These are phyloP conservation scores for Kwoniella bestiolae DNA, from an alignment of 768 basidiomycete genomes.

Conservation along the genomic window DNA sequence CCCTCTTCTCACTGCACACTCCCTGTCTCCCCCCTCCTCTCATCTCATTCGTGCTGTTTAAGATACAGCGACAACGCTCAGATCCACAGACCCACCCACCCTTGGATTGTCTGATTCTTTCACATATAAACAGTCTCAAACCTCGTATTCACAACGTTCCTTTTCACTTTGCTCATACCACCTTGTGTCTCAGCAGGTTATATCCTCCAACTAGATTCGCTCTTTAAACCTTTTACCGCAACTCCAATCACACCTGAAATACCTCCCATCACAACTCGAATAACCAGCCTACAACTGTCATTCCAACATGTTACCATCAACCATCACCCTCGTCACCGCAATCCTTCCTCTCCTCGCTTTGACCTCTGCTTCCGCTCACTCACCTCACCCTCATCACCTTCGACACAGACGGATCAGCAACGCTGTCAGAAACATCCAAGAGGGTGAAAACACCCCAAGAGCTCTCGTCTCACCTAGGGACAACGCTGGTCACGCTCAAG, in stretches of 20 bases:
- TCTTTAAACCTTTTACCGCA: neutral
- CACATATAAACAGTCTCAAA: neutral
- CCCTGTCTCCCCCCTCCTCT: neutral
- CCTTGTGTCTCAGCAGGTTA: too few relatives aligned
- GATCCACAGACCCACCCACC: too few relatives aligned
- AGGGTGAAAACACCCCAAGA: conserved; percentile 11
- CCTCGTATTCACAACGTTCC: neutral
- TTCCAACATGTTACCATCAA: conserved; percentile 13
- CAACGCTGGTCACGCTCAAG: conserved; percentile 41
- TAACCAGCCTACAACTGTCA: neutral
- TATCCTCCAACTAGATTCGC: conserved; percentile 9
- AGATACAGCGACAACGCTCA: too few relatives aligned
- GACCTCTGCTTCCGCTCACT: conserved; percentile 19
- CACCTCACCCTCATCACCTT: conserved; percentile 27
- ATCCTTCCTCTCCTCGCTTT: conserved; percentile 41
- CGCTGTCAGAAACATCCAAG: conserved; percentile 14
- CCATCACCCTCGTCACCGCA: conserved; percentile 30
- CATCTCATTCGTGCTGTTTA: neutral
- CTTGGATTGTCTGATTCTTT: too few relatives aligned
- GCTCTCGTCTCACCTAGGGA: conserved; percentile 23
- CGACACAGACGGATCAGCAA: conserved; percentile 40
- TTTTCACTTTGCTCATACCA: too few relatives aligned
- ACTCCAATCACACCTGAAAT: neutral
- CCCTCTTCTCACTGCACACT: neutral
- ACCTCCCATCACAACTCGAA: neutral